Base-by-base conservation (phyloP, 148 eudicot species). In the Cornus controversa region DNA sequence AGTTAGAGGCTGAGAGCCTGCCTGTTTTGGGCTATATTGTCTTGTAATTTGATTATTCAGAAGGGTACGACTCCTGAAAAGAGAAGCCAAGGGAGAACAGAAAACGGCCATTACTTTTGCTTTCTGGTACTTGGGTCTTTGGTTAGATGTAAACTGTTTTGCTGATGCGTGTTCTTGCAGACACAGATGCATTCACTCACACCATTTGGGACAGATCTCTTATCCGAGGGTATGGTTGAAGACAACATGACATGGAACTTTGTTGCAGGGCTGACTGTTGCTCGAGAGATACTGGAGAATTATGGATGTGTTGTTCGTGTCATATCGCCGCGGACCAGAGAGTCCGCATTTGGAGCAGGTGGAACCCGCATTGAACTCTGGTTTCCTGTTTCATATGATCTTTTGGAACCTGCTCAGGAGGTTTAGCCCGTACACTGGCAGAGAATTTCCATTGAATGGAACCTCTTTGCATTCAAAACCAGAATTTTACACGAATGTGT, bases 191-290 rank as follows among this genome's bases (percentile, higher is more conserved):
- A 91, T 82, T 91, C 99, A 11, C 90, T 96, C 20, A 78, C 91
- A 28, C 99, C 99, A 67, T 96, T 91, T 69, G 99, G 98, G 69
- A 82, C 80, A 0, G 97, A 89, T 68, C 92, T 93, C 11, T 82
- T 82, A 70, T 89, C 92, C 0, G 87, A 90, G 45, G 89, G 86
- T 24, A 89, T 80, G 89, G 75, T 90, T 24, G 95, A 92, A 78
- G 98, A 96, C 88, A 96, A 96, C 84, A 93, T 92, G 97, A 89
- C 99, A 10, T 96, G 99, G 99, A 96, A 96, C 83, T 96, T 96
- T 75, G 80, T 93, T 4, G 98, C 99, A 2, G 97, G 99, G 37
- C 80, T 96, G 67, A 89, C 94, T 67, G 97, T 96, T 75, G 95
- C 98, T 37, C 86, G 94, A 66, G 99, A 96, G 82, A 96, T 96